Base-by-base conservation (phyloP, 176 grass and related monocot species). In the Rhynchospora breviuscula region DNA sequence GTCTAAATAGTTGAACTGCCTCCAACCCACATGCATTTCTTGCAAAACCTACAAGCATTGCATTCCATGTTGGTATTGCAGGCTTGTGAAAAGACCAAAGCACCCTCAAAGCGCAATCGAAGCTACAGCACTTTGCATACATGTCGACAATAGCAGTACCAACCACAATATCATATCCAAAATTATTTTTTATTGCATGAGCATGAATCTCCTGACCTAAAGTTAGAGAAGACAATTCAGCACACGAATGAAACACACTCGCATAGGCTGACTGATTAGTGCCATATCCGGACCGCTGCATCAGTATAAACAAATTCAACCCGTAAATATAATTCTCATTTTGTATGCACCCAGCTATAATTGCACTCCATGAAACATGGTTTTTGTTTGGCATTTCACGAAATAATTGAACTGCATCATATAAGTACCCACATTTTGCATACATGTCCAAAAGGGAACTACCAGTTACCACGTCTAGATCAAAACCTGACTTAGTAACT, bases 101-200 rank as follows among this genome's bases (percentile, higher is more conserved):
- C 85, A 86, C 87, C 48, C 81, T 89, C 88, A 79, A 87, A 80
- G 91, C 92, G 80, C 92, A 86, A 58, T 90, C 71, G 82, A 92
- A 89, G 81, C 66, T 83, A 81, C 84, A 82, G 83, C 82, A 78
- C 62, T 97, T 97, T 54, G 85, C 88, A 78, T 94, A 97, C 84
- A 97, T 90, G 5, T 94, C 91, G 73, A 97, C 84, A 78, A 97
- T 94, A 43, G 94, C 88, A 63, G 91, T 97, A 46, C 92, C 94
- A 77, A 97, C 88, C 46, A 97, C 78, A 70, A 70, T 60, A 88
- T 94, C 92, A 25, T 82, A 61, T 78, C 58, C 86, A 59, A 90
- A 97, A 60, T 90, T 83, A 78, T 88, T 87, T 77, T 97, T 97
- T 63, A 97, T 87, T 58, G 92, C 92, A 63, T 97, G 94, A 0